Evolutionary conservation across 208 protist species (phyloP).

Genomic region (Leishmania amazonensis): DNA sequence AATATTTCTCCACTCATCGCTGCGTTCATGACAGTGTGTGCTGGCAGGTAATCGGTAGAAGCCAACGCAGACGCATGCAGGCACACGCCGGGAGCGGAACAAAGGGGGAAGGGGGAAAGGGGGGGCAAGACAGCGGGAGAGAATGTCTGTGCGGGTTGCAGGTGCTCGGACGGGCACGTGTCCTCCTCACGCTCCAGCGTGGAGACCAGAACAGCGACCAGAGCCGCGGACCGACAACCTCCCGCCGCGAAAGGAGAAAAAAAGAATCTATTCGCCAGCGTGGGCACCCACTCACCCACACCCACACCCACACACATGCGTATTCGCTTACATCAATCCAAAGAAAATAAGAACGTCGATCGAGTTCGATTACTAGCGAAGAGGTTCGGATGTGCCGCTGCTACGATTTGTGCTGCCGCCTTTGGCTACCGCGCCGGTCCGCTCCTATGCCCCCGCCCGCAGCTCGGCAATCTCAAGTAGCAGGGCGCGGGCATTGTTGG

Average conservation of each 20-base stretch:
- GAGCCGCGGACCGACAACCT: not conserved
- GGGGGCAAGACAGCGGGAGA: not conserved
- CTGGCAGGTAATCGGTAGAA: not conserved
- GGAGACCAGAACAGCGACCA: not conserved
- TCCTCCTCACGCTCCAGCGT: not conserved
- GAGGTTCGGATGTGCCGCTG: not conserved
- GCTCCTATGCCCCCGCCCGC: constrained; percentile 21
- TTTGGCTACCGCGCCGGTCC: not conserved
- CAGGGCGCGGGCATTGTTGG: constrained; percentile 41
- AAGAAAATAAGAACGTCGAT: not conserved
- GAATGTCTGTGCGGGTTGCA: not conserved
- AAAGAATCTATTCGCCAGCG: not conserved
- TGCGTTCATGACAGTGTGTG: not conserved
- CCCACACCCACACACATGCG: not conserved
- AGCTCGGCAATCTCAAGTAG: constrained; percentile 51
- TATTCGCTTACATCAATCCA: not conserved
- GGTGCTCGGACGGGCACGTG: not conserved
- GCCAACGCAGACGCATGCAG: not conserved
- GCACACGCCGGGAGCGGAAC: not conserved
- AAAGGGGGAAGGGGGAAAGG: not conserved
- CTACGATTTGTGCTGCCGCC: not conserved
- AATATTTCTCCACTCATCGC: not conserved
- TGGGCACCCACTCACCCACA: not conserved
- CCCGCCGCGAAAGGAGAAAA: too few relatives aligned
- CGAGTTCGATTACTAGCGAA: not conserved